These are phyloP conservation scores for Ascochyta pisi DNA, from an alignment of 2,329 filamentous ascomycete species.

Conservation along the genomic window DNA sequence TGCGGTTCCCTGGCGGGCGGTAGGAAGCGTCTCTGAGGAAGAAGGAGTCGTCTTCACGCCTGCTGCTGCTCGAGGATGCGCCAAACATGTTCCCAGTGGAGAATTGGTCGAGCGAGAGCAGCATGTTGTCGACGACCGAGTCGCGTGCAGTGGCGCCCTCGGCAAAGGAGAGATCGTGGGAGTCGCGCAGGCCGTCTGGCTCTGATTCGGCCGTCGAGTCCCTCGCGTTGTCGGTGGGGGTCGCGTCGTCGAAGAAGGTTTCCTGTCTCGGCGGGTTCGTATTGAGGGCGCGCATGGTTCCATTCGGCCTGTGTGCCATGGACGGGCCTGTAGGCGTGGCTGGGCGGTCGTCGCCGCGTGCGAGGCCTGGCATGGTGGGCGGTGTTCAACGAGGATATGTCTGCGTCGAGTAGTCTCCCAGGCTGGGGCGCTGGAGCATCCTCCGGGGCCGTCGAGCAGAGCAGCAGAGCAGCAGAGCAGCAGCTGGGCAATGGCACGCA, in stretches of 20 bases:
- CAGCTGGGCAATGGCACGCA: not conserved
- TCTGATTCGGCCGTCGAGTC: constrained; percentile 22
- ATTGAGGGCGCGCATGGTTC: constrained; percentile 40
- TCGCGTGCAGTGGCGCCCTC: constrained; percentile 73
- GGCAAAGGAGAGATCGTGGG: constrained; percentile 85
- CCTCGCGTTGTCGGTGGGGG: constrained; percentile 39
- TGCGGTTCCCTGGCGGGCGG: constrained; percentile 49
- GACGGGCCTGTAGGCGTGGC: constrained; percentile 41
- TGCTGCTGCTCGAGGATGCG: constrained; percentile 12
- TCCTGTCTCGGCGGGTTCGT: constrained; percentile 37
- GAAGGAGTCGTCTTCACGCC: constrained; percentile 44
- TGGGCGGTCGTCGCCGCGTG: constrained; percentile 32
- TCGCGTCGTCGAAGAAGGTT: constrained; percentile 48
- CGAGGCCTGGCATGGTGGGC: constrained; percentile 34
- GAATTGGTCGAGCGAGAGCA: constrained; percentile 84
- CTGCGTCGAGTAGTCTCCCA: constrained; percentile 27
- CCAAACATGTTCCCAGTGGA: constrained; percentile 31
- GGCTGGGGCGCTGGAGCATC: constrained; percentile 35
- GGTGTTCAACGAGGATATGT: constrained; percentile 21
- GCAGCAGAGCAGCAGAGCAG: constrained; percentile 16
- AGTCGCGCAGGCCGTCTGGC: constrained; percentile 58
- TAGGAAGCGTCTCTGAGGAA: constrained; percentile 45
- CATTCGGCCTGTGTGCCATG: constrained; percentile 30
- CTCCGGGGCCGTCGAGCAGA: constrained; percentile 29
- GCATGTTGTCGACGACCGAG: constrained; percentile 94